phyloP scores from a whole-genome alignment of 1,284 basidiomycete genomes.

The Malassezia cuniculi region DNA sequence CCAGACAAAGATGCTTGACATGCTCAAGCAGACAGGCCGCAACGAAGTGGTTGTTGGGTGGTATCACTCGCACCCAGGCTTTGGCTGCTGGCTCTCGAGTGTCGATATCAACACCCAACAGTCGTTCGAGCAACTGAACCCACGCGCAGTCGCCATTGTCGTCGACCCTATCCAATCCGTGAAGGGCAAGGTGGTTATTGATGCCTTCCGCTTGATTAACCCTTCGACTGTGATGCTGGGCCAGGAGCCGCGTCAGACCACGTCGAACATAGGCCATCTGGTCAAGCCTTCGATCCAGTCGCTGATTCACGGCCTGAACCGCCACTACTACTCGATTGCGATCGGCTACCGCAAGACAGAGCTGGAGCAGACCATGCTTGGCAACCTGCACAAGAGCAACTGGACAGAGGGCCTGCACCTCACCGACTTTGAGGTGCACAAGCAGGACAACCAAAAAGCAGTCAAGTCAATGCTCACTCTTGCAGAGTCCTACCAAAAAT shows the following conservation, averaged over 20 bases:
- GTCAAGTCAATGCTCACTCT: constrained; percentile 38
- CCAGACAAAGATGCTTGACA: constrained; percentile 96
- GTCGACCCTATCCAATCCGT: constrained; percentile 99
- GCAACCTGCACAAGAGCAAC: constrained; percentile 43
- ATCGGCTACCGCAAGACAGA: constrained; percentile 45
- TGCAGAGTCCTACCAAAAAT: constrained; percentile 44
- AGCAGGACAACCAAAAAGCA: constrained; percentile 38
- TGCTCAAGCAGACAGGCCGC: constrained; percentile 96
- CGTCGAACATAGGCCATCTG: constrained; percentile 94
- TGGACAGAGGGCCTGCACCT: constrained; percentile 43
- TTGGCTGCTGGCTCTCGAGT: constrained; percentile 96
- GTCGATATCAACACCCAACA: constrained; percentile 98
- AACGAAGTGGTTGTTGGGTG: constrained; percentile 98
- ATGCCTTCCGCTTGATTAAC: constrained; percentile 70
- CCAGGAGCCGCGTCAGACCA: constrained; percentile 90
- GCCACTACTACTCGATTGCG: constrained; percentile 45
- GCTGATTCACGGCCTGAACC: constrained; percentile 43
- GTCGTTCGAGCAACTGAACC: constrained; percentile 93
- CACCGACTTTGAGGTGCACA: constrained; percentile 40
- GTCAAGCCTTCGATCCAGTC: constrained; percentile 96
- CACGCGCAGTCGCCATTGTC: constrained; percentile 90
- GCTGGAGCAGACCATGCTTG: constrained; percentile 44
- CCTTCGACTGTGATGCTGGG: constrained; percentile 52
- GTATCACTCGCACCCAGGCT: constrained; percentile 99
- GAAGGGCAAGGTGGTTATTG: constrained; percentile 80